Evolutionary conservation across 805 yeast species (phyloP).

Genomic region (Candida palmyrensis): DNA sequence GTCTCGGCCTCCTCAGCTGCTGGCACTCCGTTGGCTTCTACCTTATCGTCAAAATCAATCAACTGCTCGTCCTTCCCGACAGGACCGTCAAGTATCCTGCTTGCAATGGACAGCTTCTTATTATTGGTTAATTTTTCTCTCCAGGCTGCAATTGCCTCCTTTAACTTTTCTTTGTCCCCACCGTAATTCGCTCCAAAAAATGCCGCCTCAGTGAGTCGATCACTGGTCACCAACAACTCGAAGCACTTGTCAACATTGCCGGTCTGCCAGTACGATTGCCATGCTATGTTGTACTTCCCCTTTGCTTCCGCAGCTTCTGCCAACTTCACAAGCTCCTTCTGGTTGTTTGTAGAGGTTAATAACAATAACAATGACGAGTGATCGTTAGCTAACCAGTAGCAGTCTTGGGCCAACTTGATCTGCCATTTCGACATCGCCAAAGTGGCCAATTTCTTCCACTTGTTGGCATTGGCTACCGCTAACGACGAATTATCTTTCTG

Average conservation of each 20-base stretch:
- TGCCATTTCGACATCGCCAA: conserved; percentile 75
- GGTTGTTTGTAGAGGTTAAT: conserved; percentile 76
- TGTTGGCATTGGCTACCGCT: conserved; percentile 33
- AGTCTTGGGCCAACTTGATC: conserved; percentile 70
- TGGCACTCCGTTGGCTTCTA: conserved; percentile 5
- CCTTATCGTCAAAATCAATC: conserved; percentile 15
- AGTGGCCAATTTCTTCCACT: conserved; percentile 93
- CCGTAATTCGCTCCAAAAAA: conserved; percentile 72
- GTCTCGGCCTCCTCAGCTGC: conserved; percentile 2
- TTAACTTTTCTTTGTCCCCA: conserved; percentile 32
- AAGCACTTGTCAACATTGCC: conserved; percentile 66
- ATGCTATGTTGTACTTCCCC: conserved; percentile 87
- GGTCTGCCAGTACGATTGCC: conserved; percentile 84
- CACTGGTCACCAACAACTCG: conserved; percentile 60
- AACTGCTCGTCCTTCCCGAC: conserved; percentile 5
- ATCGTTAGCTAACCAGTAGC: conserved; percentile 77
- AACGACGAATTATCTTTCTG: conserved; percentile 46
- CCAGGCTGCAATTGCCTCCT: conserved; percentile 58
- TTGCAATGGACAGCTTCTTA: conserved; percentile 57
- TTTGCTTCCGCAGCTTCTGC: conserved; percentile 63
- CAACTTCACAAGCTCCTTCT: conserved; percentile 51
- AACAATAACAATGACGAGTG: conserved; percentile 75
- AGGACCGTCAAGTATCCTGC: conserved; percentile 49
- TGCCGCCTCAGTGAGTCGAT: conserved; percentile 80
- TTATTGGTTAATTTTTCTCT: conserved; percentile 46